Evolutionary conservation across 192 early-diverging fungal species (phyloP), one percentile per base, ranked within the genome.

Genomic region (Podila verticillata): DNA sequence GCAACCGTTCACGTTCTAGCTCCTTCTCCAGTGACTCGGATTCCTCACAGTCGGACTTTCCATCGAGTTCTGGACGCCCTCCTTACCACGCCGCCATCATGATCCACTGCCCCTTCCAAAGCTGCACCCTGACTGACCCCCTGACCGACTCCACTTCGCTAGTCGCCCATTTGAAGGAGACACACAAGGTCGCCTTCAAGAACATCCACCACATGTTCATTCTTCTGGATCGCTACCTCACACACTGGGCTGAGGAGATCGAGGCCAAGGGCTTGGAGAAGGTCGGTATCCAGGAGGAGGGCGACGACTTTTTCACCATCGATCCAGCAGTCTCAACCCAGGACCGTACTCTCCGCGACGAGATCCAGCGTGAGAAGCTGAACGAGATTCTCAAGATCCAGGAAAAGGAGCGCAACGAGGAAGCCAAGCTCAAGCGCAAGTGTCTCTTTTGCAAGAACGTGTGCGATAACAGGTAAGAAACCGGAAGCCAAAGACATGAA

Each of bases 371-470:
- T 15, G 88, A 89, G 48, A 91, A 92, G 47, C 75, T 96, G 84
- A 89, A 91, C 31, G 90, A 92, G 61, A 89, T 96, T 59, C 81
- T 96, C 58, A 83, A 87, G 47, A 80, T 86, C 4, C 96, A 96
- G 75, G 92, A 92, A 36, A 79, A 78, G 60, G 94, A 95, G 75
- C 87, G 93, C 17, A 87, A 88, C 20, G 77, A 86, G 47, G 91
- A 91, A 51, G 89, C 93, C 1, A 89, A 85, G 31, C 61, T 78
- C 48, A 87, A 91, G 47, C 86, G 91, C 72, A 95, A 96, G 70
- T 98, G 96, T 81, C 83, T 98, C n/a, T 98, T 98, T 84, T 98
- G 96, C 88, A 95, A 93, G 77, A 89, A 92, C 57, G 72, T 91
- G 15, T 92, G 91, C 66, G 88, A 90, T 5, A 90, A 87, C 75